Conservation (phyloP, 495 filamentous ascomycete species). For the Penicillium ochrochloron region DNA sequence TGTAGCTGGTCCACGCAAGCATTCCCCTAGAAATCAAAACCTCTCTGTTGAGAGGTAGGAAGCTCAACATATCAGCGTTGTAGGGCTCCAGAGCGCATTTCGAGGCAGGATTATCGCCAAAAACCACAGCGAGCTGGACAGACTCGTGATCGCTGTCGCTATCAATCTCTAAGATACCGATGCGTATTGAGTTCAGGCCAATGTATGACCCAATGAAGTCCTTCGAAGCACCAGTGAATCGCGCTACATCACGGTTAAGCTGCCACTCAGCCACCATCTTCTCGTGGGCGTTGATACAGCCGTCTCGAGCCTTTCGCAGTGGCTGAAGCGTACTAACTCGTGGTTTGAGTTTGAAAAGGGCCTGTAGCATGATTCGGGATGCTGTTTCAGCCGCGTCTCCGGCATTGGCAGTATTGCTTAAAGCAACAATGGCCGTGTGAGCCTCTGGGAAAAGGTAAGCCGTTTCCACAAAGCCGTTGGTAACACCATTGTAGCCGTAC, state of each 20-base stretch:
- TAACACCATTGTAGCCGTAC: constrained; percentile 22
- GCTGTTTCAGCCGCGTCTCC: constrained; percentile 27
- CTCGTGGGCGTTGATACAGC: not conserved
- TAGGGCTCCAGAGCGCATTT: not conserved
- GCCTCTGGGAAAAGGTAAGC: constrained; percentile 25
- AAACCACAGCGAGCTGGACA: not conserved
- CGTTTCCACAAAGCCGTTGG: constrained; percentile 16
- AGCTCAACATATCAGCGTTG: constrained; percentile 7
- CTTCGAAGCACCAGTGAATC: not conserved
- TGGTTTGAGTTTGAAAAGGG: constrained; percentile 25
- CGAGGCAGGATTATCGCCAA: constrained; percentile 4
- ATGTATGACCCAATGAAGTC: constrained; percentile 3
- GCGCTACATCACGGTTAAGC: not conserved
- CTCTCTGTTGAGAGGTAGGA: not conserved
- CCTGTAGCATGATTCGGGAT: constrained; percentile 24
- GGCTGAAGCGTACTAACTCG: constrained; percentile 7
- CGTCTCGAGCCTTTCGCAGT: constrained; percentile 10
- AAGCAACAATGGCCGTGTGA: constrained; percentile 22
- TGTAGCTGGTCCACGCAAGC: constrained; percentile 17
- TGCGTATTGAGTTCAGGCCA: not conserved
- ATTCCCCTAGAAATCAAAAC: constrained; percentile 2
- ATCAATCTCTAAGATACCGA: not conserved
- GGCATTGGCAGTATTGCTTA: constrained; percentile 22
- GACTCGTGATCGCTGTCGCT: not conserved
- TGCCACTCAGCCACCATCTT: constrained; percentile 5